Evolutionary conservation across 148 eudicot species (phyloP).

Genomic region (Arctostaphylos glauca): DNA sequence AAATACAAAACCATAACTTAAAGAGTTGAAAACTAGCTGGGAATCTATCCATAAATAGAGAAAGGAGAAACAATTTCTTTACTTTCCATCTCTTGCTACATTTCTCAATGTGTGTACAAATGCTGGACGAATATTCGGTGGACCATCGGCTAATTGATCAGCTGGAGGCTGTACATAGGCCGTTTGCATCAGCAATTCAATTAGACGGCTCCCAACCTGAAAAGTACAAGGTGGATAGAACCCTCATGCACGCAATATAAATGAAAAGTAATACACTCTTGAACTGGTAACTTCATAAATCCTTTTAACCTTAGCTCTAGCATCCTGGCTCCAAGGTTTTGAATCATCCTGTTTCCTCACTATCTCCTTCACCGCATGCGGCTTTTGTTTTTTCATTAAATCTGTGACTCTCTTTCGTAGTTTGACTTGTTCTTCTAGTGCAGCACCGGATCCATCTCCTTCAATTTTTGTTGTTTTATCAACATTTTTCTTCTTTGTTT

Average conservation of each 20-base stretch:
- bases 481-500: conserved; percentile 57
- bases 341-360: conserved; percentile 49
- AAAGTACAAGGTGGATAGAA: conserved; percentile 17
- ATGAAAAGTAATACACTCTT: not conserved
- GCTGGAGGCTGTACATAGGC: conserved; percentile 80
- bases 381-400: conserved; percentile 78
- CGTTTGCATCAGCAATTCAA: conserved; percentile 76
- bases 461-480: conserved; percentile 26
- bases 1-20: conserved; percentile 14
- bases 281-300: not conserved
- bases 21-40: conserved; percentile 9
- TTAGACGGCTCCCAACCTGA: conserved; percentile 87
- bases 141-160: conserved; percentile 50
- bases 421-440: conserved; percentile 41
- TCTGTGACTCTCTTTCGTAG: conserved; percentile 53
- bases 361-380: conserved; percentile 56
- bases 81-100: conserved; percentile 53
- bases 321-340: conserved; percentile 68
- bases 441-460: conserved; percentile 33
- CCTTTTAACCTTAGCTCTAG: conserved; percentile 77
- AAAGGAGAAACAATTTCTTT: conserved; percentile 18
- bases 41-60: not conserved
- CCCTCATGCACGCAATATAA: conserved; percentile 6
- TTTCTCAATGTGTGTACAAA: conserved; percentile 60
- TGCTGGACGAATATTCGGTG: conserved; percentile 90